Conservation (phyloP, 73 alveolate genomes). For the Uronychia binucleata region DNA sequence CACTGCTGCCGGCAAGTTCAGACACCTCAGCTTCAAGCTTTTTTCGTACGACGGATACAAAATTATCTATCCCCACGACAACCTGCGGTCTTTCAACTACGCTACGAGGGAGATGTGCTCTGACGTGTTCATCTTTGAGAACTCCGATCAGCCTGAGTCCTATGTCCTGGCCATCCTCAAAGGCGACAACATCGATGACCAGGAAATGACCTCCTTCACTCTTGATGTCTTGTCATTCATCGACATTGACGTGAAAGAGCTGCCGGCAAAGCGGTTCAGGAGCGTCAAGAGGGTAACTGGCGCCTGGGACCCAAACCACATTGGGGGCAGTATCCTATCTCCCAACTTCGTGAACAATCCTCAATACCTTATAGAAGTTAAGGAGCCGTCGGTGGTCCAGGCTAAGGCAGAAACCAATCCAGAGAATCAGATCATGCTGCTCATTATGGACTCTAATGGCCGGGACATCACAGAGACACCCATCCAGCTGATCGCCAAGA, state of each 20-base stretch:
- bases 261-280: constrained; percentile 30
- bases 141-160: constrained; percentile 41
- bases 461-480: constrained; percentile 40
- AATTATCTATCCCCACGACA: constrained; percentile 59
- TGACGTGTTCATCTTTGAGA: constrained; percentile 67
- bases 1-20: constrained; percentile 2
- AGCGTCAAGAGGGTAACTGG: neutral
- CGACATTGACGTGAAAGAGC: constrained; percentile 58
- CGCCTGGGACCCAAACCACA: constrained; percentile 5
- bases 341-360: constrained; percentile 43
- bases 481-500: constrained; percentile 35
- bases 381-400: constrained; percentile 31
- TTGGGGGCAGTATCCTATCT: constrained; percentile 19
- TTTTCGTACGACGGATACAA: constrained; percentile 62
- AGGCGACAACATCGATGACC: constrained; percentile 41
- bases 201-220: constrained; percentile 23
- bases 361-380: constrained; percentile 20
- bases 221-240: constrained; percentile 58
- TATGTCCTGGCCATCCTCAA: constrained; percentile 48
- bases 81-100: constrained; percentile 32
- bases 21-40: constrained; percentile 37
- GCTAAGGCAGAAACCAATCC: constrained; percentile 21
- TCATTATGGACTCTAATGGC: constrained; percentile 36
- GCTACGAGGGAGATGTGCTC: constrained; percentile 56
- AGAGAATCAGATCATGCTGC: constrained; percentile 34